A percentile compares a stretch with the other conserved stretches of the same genome.
Evolutionary conservation across 2,329 filamentous ascomycete species (phyloP).

Genomic region (Nemania abortiva): DNA sequence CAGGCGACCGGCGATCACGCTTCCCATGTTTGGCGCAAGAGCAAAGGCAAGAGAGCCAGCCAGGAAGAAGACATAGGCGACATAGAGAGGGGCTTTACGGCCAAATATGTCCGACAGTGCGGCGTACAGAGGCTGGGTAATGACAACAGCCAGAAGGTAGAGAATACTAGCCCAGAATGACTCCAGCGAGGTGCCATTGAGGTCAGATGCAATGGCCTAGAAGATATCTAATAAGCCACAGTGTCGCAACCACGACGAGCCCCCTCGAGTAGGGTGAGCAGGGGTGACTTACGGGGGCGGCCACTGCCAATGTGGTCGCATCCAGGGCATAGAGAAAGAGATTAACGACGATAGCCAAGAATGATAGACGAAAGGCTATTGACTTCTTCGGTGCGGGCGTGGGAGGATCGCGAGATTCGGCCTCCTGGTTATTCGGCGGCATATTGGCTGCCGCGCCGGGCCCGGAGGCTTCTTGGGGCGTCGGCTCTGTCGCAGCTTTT

Average conservation of each 20-base stretch:
- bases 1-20: constrained; percentile 46
- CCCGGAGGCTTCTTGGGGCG: not conserved
- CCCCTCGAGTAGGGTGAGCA: not conserved
- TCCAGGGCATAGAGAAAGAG: constrained; percentile 10
- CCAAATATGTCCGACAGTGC: constrained; percentile 51
- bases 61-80: constrained; percentile 52
- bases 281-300: constrained; percentile 4
- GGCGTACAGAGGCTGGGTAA: constrained; percentile 47
- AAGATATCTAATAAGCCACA: not conserved
- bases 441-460: not conserved
- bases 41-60: constrained; percentile 52
- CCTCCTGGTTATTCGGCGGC: not conserved
- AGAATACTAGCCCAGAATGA: constrained; percentile 54
- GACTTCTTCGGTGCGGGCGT: not conserved
- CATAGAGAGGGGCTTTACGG: constrained; percentile 50
- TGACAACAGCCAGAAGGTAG: constrained; percentile 44
- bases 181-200: constrained; percentile 44
- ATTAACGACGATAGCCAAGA: not conserved
- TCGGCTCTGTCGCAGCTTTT: not conserved
- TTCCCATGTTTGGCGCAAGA: constrained; percentile 43
- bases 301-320: constrained; percentile 7
- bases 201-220: constrained; percentile 43
- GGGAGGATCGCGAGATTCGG: not conserved
- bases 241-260: not conserved
- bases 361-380: not conserved